phyloP scores from a whole-genome alignment of 768 basidiomycete species.

The Mycena leptocephala region DNA sequence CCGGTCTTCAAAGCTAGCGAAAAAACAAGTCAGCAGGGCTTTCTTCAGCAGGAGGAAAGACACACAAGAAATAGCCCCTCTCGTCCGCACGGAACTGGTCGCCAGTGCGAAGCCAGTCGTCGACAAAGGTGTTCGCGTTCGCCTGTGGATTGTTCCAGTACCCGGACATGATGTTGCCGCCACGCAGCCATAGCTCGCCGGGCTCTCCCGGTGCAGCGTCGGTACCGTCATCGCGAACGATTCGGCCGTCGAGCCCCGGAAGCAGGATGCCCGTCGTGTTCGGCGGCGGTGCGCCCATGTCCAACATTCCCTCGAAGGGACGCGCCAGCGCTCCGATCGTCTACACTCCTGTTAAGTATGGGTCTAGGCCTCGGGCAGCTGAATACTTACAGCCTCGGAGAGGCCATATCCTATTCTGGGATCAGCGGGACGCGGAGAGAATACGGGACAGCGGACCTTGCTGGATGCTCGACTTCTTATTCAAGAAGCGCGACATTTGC shows the following conservation, averaged over 20 bases:
- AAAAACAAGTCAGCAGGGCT: constrained; percentile 9
- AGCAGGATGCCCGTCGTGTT: constrained; percentile 68
- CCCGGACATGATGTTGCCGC: constrained; percentile 72
- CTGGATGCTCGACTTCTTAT: constrained; percentile 49
- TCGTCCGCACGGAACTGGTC: constrained; percentile 77
- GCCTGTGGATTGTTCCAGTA: constrained; percentile 84
- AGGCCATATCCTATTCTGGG: constrained; percentile 80
- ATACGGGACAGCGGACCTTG: constrained; percentile 61
- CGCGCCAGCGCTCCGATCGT: constrained; percentile 68
- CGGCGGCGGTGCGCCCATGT: constrained; percentile 25
- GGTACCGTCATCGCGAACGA: constrained; percentile 71
- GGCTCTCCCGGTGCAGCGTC: constrained; percentile 72
- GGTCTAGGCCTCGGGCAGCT: background rate
- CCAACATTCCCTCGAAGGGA: constrained; percentile 62
- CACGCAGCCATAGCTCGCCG: constrained; percentile 77
- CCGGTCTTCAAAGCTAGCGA: constrained; percentile 86
- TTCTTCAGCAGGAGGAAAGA: constrained; percentile 24
- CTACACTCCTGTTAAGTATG: no score
- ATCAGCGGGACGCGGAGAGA: background rate
- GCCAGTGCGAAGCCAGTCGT: constrained; percentile 87
- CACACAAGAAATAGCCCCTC: constrained; percentile 78
- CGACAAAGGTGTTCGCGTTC: constrained; percentile 75
- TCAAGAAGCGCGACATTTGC: constrained; percentile 58
- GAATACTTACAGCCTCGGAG: constrained; percentile 72
- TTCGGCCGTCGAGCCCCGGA: constrained; percentile 77